Percentiles rank a stretch among this genome's conserved stretches.
phyloP scores from a whole-genome alignment of 2,329 filamentous ascomycete species.

The Colletotrichum gloeosporioides region DNA sequence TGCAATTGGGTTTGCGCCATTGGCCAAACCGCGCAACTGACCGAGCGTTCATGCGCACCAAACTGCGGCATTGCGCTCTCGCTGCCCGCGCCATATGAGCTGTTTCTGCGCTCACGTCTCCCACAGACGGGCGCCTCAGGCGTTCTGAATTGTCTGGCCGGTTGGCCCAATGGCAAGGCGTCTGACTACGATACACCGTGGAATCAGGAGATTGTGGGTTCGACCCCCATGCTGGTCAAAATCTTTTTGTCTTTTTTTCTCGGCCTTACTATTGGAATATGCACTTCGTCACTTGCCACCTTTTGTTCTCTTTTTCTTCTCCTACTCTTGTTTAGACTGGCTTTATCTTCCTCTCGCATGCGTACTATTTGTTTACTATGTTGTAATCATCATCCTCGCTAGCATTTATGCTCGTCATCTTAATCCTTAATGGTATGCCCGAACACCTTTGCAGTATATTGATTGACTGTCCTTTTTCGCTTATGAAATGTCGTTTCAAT shows the following conservation, averaged over 20 bases:
- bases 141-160: conserved; percentile 11
- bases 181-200: conserved; percentile 41
- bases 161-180: conserved; percentile 46
- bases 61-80: background rate
- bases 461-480: accelerated
- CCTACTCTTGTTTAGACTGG: background rate
- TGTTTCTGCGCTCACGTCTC: accelerated
- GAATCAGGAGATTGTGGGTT: conserved; percentile 23
- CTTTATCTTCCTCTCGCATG: background rate
- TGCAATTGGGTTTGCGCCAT: background rate
- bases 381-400: too few species aligned
- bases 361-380: background rate
- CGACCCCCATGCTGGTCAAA: conserved; percentile 21
- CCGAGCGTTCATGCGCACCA: background rate
- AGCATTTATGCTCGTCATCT: too few species aligned
- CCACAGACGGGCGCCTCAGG: background rate
- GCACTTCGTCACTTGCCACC: too few species aligned
- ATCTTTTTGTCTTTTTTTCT: background rate
- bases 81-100: background rate
- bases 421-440: too few species aligned
- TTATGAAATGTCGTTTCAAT: too few species aligned
- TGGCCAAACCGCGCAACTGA: background rate
- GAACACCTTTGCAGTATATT: too few species aligned
- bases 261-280: too few species aligned
- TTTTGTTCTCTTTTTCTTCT: background rate